phyloP scores from a whole-genome alignment of 306 rosid species.

The Acacia confusa region DNA sequence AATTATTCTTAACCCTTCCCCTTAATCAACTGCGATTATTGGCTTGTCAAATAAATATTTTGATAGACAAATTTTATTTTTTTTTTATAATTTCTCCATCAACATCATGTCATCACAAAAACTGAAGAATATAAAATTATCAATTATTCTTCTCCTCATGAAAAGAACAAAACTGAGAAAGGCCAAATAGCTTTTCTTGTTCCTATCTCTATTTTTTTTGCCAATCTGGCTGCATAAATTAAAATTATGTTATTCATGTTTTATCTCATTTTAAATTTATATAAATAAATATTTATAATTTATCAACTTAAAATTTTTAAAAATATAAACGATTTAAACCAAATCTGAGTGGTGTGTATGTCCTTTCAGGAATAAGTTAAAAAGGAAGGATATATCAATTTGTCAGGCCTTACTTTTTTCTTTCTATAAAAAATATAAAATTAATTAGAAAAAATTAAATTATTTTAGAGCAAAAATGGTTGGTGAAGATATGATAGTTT shows the following conservation, averaged over 20 bases:
- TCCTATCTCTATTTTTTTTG: conserved; percentile 17
- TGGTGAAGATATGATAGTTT: conserved; percentile 14
- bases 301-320: neutral
- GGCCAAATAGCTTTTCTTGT: conserved; percentile 22
- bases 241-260: neutral
- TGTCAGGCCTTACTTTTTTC: conserved; percentile 23
- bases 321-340: neutral
- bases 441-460: neutral
- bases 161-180: neutral
- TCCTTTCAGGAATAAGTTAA: neutral
- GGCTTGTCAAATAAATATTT: conserved; percentile 35
- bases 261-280: neutral
- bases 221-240: neutral
- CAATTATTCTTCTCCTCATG: conserved; percentile 12
- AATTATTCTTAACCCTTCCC: conserved; percentile 19
- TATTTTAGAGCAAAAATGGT: neutral
- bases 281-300: neutral
- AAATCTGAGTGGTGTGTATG: neutral
- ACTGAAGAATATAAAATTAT: conserved; percentile 30
- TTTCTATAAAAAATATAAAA: neutral
- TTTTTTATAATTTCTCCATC: conserved; percentile 15
- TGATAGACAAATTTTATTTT: neutral
- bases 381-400: neutral
- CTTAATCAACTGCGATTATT: conserved; percentile 49
- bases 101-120: conserved; percentile 54